These are phyloP conservation scores for Rhizomucor pusillus DNA, from an alignment of 371 early-diverging fungal genomes.

Conservation along the genomic window DNA sequence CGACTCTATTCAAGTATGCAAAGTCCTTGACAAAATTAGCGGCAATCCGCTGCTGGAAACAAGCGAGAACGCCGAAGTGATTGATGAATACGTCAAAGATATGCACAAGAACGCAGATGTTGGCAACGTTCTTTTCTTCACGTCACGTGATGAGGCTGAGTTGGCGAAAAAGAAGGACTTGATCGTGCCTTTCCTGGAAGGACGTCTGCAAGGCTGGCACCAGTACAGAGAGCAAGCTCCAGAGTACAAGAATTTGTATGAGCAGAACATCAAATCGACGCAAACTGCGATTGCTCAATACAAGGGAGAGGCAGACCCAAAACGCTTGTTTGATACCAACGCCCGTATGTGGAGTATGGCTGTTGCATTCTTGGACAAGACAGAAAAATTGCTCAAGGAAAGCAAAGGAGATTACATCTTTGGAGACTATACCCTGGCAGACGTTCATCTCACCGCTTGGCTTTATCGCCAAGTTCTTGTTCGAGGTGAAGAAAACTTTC, in stretches of 20 bases:
- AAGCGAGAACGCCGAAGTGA: slow-evolving; percentile 10
- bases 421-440: slow-evolving; percentile 30
- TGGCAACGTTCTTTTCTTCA: slow-evolving; percentile 34
- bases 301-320: slow-evolving; percentile 11
- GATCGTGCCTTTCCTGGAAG: slow-evolving; percentile 23
- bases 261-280: slow-evolving; percentile 16
- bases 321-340: slow-evolving; percentile 21
- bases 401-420: slow-evolving; percentile 24
- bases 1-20: slow-evolving; percentile 21
- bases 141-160: slow-evolving; percentile 23
- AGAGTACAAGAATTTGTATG: slow-evolving; percentile 21
- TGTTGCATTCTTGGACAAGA: slow-evolving; percentile 25
- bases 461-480: slow-evolving; percentile 23
- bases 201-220: slow-evolving; percentile 29
- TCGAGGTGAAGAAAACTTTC: slow-evolving; percentile 26
- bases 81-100: slow-evolving; percentile 19
- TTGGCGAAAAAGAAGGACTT: slow-evolving; percentile 19
- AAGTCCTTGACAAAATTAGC: slow-evolving; percentile 19
- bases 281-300: slow-evolving; percentile 18
- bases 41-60: slow-evolving; percentile 12
- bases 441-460: slow-evolving; percentile 32
- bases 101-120: slow-evolving; percentile 32
- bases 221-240: slow-evolving; percentile 20
- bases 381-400: slow-evolving; percentile 15
- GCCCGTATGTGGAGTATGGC: slow-evolving; percentile 21